Conservation (phyloP, 306 rosid species). For the Rubus idaeus region DNA sequence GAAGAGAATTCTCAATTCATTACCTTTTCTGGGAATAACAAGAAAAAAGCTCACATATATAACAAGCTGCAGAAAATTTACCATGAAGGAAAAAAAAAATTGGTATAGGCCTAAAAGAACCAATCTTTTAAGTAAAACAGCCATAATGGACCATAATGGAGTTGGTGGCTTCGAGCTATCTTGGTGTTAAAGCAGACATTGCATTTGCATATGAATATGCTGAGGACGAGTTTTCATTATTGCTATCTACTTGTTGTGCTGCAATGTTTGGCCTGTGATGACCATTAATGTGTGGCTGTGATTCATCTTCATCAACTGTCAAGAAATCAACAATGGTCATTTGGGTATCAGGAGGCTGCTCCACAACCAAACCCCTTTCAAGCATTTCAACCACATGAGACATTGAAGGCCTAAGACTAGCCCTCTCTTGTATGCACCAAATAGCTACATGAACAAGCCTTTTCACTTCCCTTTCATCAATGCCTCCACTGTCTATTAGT, state of each 20-base stretch:
- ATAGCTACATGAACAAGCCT: slow-evolving; percentile 63
- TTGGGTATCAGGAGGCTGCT: slow-evolving; percentile 75
- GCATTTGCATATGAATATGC: slow-evolving; percentile 40
- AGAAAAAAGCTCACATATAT: background rate
- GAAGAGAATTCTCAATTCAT: background rate
- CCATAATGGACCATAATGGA: background rate
- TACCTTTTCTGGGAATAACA: background rate
- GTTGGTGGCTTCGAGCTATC: slow-evolving; percentile 11
- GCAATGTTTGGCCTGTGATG: slow-evolving; percentile 26
- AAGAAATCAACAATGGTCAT: slow-evolving; percentile 68
- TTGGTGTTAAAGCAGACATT: slow-evolving; percentile 40
- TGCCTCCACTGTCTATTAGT: slow-evolving; percentile 32
- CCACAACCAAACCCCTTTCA: slow-evolving; percentile 58
- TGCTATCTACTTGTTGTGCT: slow-evolving; percentile 12
- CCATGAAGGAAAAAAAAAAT: background rate
- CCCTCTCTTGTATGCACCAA: slow-evolving; percentile 92
- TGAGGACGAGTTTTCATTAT: slow-evolving; percentile 25
- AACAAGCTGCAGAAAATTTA: slow-evolving; percentile 2
- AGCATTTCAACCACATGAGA: slow-evolving; percentile 75
- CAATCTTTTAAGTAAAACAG: background rate
- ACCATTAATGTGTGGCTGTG: background rate
- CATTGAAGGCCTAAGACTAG: slow-evolving; percentile 71
- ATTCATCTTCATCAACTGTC: slow-evolving; percentile 41
- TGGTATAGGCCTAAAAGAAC: background rate
- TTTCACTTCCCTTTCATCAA: slow-evolving; percentile 62